phyloP scores from a whole-genome alignment of 2,329 filamentous ascomycete genomes.

The Cladophialophora carrionii region DNA sequence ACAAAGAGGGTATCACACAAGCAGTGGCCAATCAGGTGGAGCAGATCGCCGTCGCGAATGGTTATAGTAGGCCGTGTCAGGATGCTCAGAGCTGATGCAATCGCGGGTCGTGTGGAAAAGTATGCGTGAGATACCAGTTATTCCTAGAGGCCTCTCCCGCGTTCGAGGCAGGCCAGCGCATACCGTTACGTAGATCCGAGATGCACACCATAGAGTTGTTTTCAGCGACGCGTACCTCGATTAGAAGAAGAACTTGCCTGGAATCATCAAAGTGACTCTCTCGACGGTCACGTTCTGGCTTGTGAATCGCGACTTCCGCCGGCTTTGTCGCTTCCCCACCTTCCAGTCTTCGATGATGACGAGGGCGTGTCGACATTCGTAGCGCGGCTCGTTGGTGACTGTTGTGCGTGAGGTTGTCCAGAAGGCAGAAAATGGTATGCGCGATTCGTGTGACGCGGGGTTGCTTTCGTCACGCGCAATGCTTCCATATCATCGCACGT shows the following conservation, averaged over 20 bases:
- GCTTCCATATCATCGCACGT: too few species aligned
- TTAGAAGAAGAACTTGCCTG: background rate
- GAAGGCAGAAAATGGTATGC: too few species aligned
- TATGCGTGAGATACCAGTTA: background rate
- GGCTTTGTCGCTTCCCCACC: background rate
- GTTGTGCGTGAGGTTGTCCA: background rate
- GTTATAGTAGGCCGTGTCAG: background rate
- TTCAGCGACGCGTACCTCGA: background rate
- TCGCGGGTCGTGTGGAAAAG: background rate
- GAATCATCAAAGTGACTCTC: background rate
- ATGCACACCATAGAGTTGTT: background rate
- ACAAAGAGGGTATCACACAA: background rate
- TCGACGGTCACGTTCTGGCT: background rate
- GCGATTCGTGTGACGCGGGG: too few species aligned
- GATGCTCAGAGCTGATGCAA: background rate
- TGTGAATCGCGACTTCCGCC: background rate
- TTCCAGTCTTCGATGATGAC: background rate
- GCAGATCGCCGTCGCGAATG: background rate
- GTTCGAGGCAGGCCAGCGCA: background rate
- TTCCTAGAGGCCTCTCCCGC: background rate
- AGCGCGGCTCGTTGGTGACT: background rate
- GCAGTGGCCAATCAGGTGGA: background rate
- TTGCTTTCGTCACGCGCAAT: too few species aligned
- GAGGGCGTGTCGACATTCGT: too few species aligned
- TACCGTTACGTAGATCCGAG: background rate